Percentiles rank a stretch among this genome's conserved stretches.
These are phyloP conservation scores for Aspergillus neotritici DNA, from an alignment of 2,329 filamentous ascomycete genomes.

Conservation along the genomic window DNA sequence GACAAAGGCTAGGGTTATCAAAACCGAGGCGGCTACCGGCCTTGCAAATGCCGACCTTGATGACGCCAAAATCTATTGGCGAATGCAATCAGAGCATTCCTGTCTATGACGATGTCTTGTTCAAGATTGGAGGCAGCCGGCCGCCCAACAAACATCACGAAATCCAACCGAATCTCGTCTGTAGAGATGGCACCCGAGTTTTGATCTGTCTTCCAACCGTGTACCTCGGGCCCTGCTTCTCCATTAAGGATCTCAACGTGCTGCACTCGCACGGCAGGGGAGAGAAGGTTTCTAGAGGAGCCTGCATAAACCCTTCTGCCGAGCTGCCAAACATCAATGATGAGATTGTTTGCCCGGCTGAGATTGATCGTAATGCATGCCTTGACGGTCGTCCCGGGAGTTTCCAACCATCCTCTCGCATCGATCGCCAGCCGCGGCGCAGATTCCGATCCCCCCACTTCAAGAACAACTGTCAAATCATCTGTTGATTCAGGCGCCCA, in stretches of 20 bases:
- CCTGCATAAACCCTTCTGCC: neutral
- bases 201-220: conserved; percentile 3
- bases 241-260: conserved; percentile 4
- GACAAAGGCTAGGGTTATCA: too few relatives aligned
- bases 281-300: conserved; percentile 1
- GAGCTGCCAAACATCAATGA: conserved; percentile 1
- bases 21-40: too few relatives aligned
- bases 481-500: conserved; percentile 2
- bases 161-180: conserved; percentile 5
- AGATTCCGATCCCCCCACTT: conserved; percentile 4
- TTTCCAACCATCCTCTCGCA: conserved; percentile 1
- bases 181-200: neutral
- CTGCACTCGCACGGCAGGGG: conserved; percentile 1
- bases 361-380: neutral
- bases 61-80: too few relatives aligned
- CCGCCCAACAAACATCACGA: conserved; percentile 5
- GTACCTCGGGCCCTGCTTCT: conserved; percentile 1
- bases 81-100: too few relatives aligned
- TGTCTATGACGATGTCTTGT: conserved; percentile 3
- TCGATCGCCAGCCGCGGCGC: neutral
- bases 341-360: neutral
- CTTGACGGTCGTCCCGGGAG: neutral
- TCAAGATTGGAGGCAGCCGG: conserved; percentile 3
- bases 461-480: conserved; percentile 1
- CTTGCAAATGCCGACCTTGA: too few relatives aligned